Base-by-base conservation (phyloP, 2,329 filamentous ascomycete species). In the Myriosclerotinia scirpicola region DNA sequence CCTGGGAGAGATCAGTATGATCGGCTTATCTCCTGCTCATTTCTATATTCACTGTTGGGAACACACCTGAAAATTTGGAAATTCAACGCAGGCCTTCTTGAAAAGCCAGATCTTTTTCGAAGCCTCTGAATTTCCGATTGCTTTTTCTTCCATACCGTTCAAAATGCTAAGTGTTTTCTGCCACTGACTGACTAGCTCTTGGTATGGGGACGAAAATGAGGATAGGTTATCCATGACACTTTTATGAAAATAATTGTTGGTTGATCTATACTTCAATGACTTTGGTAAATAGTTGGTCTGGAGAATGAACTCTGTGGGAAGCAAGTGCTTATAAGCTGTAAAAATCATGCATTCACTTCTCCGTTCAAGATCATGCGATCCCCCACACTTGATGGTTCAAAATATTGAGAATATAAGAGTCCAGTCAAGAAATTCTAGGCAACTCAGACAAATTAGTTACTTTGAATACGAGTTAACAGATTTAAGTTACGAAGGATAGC, bases 241-340 rank as follows among this genome's bases (percentile, higher is more conserved):
- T 36, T 2, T 5, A 17, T 17, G 36, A 7, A 8, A 36, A 11
- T 48, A 1, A 3, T 36, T 36, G 12, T 17, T 1, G 12, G 6
- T 17, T 15, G 0, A 14, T 1, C 3, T 11, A 12, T 5, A 22
- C 20, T 0, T 2, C 12, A 9, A 9, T 3, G 0, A 22, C 0
- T 1, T 22, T 36, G n/a, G 7, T 17, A 9, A 5, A 46, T 1
- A 1, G 0, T 1, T 5, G 1, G 2, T 2, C 14, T 3, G n/a
- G 4, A 7, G 34, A 48, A 17, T 20, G 44, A 8, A n/a, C 2
- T n/a, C 3, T 15, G 5, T 5, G 3, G 14, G 14, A 26, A 11
- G 26, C 9, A 20, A 6, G 2, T n/a, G 0, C 14, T 3, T 12
- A 11, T 17, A 58, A 17, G n/a, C 8, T 20, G 2, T 60, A 6